Evolutionary conservation across 805 yeast species (phyloP).

Genomic region (Metschnikowia borealis): DNA sequence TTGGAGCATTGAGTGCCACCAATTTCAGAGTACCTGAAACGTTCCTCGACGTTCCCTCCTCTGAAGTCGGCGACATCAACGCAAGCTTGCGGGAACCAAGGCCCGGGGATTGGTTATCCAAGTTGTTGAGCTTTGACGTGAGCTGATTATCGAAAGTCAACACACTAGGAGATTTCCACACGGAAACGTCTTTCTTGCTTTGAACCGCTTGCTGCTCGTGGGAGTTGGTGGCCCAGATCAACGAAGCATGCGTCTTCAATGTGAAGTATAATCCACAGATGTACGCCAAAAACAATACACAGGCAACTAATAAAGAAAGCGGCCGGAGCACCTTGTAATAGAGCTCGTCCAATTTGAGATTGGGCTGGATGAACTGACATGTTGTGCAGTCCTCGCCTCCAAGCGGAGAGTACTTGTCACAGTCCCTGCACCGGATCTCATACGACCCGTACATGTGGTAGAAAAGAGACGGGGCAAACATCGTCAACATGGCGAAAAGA

Average conservation of each 20-base stretch:
- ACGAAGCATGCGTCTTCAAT: constrained; percentile 90
- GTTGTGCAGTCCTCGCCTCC: constrained; percentile 49
- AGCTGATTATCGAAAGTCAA: constrained; percentile 23
- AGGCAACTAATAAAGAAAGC: constrained; percentile 74
- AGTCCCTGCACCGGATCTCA: constrained; percentile 65
- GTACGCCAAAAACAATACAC: constrained; percentile 77
- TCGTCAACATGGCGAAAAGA: constrained; percentile 81
- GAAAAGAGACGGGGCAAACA: constrained; percentile 88
- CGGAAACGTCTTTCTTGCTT: constrained; percentile 21
- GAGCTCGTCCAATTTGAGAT: constrained; percentile 62
- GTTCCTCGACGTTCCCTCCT: background rate
- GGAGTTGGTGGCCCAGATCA: constrained; percentile 76
- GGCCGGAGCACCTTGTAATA: constrained; percentile 74
- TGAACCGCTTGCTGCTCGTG: constrained; percentile 27
- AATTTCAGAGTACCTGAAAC: background rate
- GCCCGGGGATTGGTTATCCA: background rate
- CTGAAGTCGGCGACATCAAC: background rate
- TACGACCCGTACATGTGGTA: constrained; percentile 88
- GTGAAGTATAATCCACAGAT: constrained; percentile 89
- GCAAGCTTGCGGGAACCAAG: background rate
- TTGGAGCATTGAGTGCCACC: background rate
- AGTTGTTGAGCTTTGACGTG: background rate
- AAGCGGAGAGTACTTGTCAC: constrained; percentile 23
- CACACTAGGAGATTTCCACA: constrained; percentile 36
- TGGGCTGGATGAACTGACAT: constrained; percentile 77